phyloP scores from a whole-genome alignment of 768 basidiomycete species.

The Chlorophyllum brunneum region DNA sequence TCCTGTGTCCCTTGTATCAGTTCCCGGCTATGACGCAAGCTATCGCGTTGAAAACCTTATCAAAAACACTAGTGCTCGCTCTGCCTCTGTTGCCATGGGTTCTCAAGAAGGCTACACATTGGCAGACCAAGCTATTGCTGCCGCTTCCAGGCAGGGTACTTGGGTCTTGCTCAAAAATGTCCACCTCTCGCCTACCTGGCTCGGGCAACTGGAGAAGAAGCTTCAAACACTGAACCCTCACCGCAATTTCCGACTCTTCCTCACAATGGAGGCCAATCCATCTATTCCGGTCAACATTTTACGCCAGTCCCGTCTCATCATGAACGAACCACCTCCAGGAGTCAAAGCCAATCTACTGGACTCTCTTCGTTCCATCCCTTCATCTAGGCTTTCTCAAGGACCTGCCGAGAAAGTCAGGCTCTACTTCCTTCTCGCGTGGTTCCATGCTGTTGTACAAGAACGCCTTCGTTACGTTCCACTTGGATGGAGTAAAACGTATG shows the following conservation, averaged over 20 bases:
- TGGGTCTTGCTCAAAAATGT: slow-evolving; percentile 99
- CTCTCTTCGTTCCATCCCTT: slow-evolving; percentile 71
- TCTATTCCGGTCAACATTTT: slow-evolving; percentile 95
- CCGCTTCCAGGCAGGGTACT: slow-evolving; percentile 87
- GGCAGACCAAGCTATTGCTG: slow-evolving; percentile 93
- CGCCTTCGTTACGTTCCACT: slow-evolving; percentile 93
- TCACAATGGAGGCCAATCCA: slow-evolving; percentile 97
- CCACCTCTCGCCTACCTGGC: slow-evolving; percentile 93
- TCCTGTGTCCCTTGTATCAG: slow-evolving; percentile 87
- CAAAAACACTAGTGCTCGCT: slow-evolving; percentile 70
- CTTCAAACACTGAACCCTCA: slow-evolving; percentile 88
- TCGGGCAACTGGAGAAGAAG: slow-evolving; percentile 94
- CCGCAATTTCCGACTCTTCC: slow-evolving; percentile 91
- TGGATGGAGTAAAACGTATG: slow-evolving; percentile 96
- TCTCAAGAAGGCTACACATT: slow-evolving; percentile 96
- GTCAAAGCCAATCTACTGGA: slow-evolving; percentile 95
- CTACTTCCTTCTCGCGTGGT: slow-evolving; percentile 97
- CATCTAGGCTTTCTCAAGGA: slow-evolving; percentile 72
- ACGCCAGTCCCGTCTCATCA: slow-evolving; percentile 91
- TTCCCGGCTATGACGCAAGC: slow-evolving; percentile 97
- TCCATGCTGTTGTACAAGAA: slow-evolving; percentile 97
- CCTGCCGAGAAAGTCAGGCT: slow-evolving; percentile 90
- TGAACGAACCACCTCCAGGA: slow-evolving; percentile 98
- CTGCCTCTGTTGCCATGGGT: slow-evolving; percentile 94
- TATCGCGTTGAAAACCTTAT: slow-evolving; percentile 90